These are phyloP conservation scores for Colletotrichum sansevieriae DNA, from an alignment of 2,329 filamentous ascomycete genomes.

Conservation along the genomic window DNA sequence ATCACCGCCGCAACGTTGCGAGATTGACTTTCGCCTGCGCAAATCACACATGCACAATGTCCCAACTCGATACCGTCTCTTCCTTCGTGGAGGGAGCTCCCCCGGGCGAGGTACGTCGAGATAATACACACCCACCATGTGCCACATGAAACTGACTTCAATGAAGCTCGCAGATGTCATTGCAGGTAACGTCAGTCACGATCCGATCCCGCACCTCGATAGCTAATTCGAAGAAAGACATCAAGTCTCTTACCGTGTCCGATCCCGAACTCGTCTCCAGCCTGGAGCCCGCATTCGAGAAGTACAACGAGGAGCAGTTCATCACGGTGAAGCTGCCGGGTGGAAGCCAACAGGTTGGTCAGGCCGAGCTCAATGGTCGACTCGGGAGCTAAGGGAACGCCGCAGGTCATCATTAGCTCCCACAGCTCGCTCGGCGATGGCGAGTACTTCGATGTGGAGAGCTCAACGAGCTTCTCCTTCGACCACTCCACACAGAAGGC, in stretches of 20 bases:
- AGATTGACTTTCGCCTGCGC: background rate
- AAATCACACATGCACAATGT: constrained; percentile 53
- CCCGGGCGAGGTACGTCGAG: constrained; percentile 85
- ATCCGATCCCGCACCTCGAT: constrained; percentile 16
- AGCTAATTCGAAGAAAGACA: constrained; percentile 69
- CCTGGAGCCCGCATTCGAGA: constrained; percentile 86
- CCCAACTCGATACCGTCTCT: constrained; percentile 72
- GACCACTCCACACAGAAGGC: constrained; percentile 91
- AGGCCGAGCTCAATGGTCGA: background rate
- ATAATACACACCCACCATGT: constrained; percentile 32
- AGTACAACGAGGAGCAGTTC: constrained; percentile 97
- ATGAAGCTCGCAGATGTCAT: constrained; percentile 86
- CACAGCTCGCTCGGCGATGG: constrained; percentile 86
- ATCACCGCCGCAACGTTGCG: constrained; percentile 8
- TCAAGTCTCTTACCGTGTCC: constrained; percentile 85
- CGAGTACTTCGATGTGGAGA: constrained; percentile 91
- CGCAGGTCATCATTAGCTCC: constrained; percentile 83
- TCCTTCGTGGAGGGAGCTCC: constrained; percentile 95
- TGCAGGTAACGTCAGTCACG: constrained; percentile 70
- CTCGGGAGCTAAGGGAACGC: constrained; percentile 4
- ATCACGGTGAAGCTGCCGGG: constrained; percentile 90
- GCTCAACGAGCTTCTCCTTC: constrained; percentile 88
- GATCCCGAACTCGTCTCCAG: constrained; percentile 76
- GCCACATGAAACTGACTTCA: constrained; percentile 42
- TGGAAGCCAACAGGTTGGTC: constrained; percentile 71